Base-by-base conservation (phyloP, 352 stramenopile species). In the Pythium aquatile region DNA sequence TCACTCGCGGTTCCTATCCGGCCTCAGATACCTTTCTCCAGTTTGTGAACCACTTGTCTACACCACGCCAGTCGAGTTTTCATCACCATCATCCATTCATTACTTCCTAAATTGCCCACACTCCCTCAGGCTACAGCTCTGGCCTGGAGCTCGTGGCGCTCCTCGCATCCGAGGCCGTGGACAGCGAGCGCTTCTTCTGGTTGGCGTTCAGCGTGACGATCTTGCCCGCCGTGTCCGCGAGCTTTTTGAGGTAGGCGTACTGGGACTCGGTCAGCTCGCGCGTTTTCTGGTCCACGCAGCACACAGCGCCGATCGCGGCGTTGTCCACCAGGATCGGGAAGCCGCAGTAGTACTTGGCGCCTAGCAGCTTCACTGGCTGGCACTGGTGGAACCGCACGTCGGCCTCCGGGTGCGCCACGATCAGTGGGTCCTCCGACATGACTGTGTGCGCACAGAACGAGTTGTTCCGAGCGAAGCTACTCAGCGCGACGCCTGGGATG, bases 291-390 rank as follows among this genome's bases (percentile, higher is more conserved):
- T 75, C 65, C 17, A 75, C 55, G 54, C 64, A 72, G 40, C 81
- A 90, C 37, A 93, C 63, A 3, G 75, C 78, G 3, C 81, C 83
- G 55, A 92, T 86, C 52, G 85, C 66, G 9, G 69, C 61, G 56
- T 86, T 69, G 1, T 69, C 60, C 2, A 73, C 67, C 5, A 85
- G 28, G 24, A 93, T 54, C 14, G 84, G 84, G 47, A 91, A 90
- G 7, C 84, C 84, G 68, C 80, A 91, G 79, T 93, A 91, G 67
- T 89, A 93, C 61, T 78, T 83, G 33, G 78, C 72, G 13, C 70
- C 68, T 33, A 83, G 73, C 55, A 60, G 63, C 35, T 35, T 61
- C 65, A 66, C 69, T 1, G 72, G 67, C 5, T 54, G 20, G 13
- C 58, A 63, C 39, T 81, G 67, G 56, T 78, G 71, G 30, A 93